phyloP scores from a whole-genome alignment of 805 yeast species.

The Starmerella apis region DNA sequence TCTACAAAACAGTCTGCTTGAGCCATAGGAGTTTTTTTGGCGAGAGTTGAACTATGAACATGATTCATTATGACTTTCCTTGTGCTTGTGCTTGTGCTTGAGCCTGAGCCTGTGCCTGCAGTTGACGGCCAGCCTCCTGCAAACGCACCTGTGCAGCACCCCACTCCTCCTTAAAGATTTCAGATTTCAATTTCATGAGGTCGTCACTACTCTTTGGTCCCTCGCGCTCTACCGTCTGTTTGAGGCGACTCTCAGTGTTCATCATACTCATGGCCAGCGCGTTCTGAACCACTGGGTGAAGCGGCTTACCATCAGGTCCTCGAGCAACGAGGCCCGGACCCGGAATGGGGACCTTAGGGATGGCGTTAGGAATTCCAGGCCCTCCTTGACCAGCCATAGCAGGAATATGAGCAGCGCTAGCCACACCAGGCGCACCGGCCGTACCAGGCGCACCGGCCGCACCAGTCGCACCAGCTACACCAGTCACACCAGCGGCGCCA shows the following conservation, averaged over 20 bases:
- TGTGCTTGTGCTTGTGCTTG: constrained; percentile 6
- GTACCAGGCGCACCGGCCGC: background rate
- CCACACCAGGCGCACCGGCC: background rate
- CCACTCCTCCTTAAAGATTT: constrained; percentile 24
- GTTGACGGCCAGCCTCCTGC: constrained; percentile 4
- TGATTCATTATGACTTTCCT: background rate
- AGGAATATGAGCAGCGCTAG: background rate
- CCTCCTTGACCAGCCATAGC: no score
- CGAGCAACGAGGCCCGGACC: constrained; percentile 1
- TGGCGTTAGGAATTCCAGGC: no score
- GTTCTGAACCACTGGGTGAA: constrained; percentile 11
- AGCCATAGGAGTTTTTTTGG: no score
- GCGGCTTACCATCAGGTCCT: constrained; percentile 14
- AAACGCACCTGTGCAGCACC: constrained; percentile 20
- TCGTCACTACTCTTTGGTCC: constrained; percentile 19
- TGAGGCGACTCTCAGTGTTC: constrained; percentile 15
- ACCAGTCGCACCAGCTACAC: background rate
- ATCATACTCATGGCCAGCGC: constrained; percentile 15
- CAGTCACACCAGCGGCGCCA: background rate
- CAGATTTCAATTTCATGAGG: constrained; percentile 17
- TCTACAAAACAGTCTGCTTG: no score
- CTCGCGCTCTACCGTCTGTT: constrained; percentile 8
- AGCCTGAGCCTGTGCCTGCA: constrained; percentile 11
- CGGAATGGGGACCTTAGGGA: no score
- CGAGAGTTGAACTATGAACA: no score